Percentiles rank a stretch among this genome's conserved stretches.
These are phyloP conservation scores for Inga leiocalycina DNA, from an alignment of 306 rosid species.

Conservation along the genomic window DNA sequence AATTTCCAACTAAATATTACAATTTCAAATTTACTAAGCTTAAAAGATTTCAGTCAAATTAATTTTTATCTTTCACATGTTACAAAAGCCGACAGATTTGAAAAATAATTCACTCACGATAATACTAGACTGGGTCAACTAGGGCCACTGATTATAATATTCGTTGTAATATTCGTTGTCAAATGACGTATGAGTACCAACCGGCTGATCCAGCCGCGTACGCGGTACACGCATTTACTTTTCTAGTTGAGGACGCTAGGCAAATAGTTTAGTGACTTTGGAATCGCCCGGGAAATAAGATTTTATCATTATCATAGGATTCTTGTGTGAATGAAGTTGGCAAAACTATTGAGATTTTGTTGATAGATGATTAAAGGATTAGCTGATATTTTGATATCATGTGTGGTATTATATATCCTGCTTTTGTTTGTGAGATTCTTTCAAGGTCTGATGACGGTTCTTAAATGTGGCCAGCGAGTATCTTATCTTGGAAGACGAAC, in stretches of 20 bases:
- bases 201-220: conserved; percentile 26
- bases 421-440: conserved; percentile 25
- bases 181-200: not conserved
- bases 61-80: not conserved
- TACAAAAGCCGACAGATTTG: not conserved
- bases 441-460: conserved; percentile 25
- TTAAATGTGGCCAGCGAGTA: conserved; percentile 61
- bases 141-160: not conserved
- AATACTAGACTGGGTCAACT: not conserved
- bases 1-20: not conserved
- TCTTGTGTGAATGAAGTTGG: conserved; percentile 17
- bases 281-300: conserved; percentile 20
- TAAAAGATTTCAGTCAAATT: not conserved
- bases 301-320: not conserved
- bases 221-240: conserved; percentile 44
- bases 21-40: not conserved
- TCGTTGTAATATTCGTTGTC: not conserved
- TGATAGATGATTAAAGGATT: not conserved
- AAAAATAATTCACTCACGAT: not conserved
- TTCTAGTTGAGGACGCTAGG: conserved; percentile 15
- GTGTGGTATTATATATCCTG: not conserved
- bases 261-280: conserved; percentile 22
- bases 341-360: not conserved
- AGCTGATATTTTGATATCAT: not conserved
- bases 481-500: conserved; percentile 61